Base-by-base conservation (phyloP, 371 early-diverging fungal genomes). In the Apophysomyces elegans region DNA sequence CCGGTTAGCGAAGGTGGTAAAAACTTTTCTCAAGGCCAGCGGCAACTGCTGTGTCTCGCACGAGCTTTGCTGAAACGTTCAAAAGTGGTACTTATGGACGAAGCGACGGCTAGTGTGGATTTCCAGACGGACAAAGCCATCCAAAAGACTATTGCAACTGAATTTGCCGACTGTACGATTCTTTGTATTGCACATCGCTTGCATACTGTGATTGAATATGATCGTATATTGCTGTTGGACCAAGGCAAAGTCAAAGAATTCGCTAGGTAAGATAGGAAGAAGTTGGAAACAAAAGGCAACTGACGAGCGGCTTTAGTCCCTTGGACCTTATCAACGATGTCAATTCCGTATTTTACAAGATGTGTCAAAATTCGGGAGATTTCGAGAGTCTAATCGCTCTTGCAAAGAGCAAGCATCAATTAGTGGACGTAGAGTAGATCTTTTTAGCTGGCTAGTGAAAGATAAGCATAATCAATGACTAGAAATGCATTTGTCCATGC, bases 31-130 rank as follows among this genome's bases (percentile, higher is more conserved):
- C 86, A 92, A 41, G 96, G 96, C 6, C 92, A 96, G 68, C 81
- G 90, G 13, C 96, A 96, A 73, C 72, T 95, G 61, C 73, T 96
- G 47, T 88, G 92, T 38, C 76, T 96, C 41, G 91, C 92, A 2
- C 87, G 95, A 58, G 94, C 95, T 5, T 70, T 95, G 57, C 70
- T 95, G 18, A 78, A 75, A 39, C 59, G 71, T 13, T 68, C 71
- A 14, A 76, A 76, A 37, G 79, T 91, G 37, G 69, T 90, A 18
- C 38, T 86, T 4, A 79, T 88, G 82, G 88, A 88, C 57, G 87
- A 88, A 63, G 77, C 81, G 58, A 80, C 84, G 32, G 78, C 91
- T 18, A 86, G 77, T 69, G 84, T 93, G 8, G 94, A 93, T 69
- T 85, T 83, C 62, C 78, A 80, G 16, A 84, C 88, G 1, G 89